These are phyloP conservation scores for Arctostaphylos glauca DNA, from an alignment of 148 eudicot genomes.

Conservation along the genomic window DNA sequence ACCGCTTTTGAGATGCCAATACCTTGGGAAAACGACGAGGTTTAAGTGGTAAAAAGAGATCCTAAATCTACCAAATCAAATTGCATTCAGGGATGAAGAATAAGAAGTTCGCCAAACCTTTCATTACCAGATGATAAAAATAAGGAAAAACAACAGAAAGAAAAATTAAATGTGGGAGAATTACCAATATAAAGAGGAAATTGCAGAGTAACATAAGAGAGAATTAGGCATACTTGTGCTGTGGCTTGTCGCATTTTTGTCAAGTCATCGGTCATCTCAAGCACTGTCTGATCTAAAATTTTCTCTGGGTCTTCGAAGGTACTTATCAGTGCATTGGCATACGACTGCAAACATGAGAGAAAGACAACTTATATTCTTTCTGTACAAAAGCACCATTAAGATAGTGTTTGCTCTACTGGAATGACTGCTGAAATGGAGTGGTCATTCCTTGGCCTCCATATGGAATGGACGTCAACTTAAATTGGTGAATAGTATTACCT, in stretches of 20 bases:
- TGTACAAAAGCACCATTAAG: neutral
- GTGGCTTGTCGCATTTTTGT: constrained; percentile 90
- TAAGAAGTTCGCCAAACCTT: neutral
- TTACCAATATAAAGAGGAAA: neutral
- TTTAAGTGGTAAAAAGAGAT: neutral
- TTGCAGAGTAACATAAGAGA: neutral
- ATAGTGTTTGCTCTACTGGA: neutral
- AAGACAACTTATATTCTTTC: neutral
- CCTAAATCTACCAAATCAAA: neutral
- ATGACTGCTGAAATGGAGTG: neutral
- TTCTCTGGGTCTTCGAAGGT: constrained; percentile 88
- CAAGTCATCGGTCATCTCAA: constrained; percentile 86
- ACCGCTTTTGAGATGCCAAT: constrained; percentile 87
- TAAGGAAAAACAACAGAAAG: neutral
- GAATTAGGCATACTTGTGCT: constrained; percentile 56
- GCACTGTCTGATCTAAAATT: constrained; percentile 71
- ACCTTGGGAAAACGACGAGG: constrained; percentile 40
- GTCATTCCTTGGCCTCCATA: neutral
- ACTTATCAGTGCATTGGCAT: constrained; percentile 74
- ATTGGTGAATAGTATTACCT: neutral
- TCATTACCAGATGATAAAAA: neutral
- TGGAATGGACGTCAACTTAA: neutral
- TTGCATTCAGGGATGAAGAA: neutral
- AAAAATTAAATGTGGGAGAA: neutral
- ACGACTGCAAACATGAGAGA: constrained; percentile 48